phyloP scores from a whole-genome alignment of 208 protist species.

The Spironucleus salmonicida region DNA sequence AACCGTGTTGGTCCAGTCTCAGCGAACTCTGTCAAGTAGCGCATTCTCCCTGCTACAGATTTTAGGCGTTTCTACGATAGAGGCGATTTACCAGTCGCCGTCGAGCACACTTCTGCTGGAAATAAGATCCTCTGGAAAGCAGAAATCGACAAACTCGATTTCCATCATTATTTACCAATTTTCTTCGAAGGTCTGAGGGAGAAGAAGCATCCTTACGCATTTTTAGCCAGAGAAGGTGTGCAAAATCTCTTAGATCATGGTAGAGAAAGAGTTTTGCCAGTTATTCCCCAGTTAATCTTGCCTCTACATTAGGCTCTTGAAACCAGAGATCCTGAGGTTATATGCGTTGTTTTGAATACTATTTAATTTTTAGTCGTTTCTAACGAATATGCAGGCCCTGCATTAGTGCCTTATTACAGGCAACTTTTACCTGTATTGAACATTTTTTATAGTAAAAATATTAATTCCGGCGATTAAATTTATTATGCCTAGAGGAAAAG shows the following conservation, averaged over 20 bases:
- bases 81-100: conserved; percentile 79
- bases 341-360: conserved; percentile 76
- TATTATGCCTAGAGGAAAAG: conserved; percentile 78
- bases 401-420: conserved; percentile 89
- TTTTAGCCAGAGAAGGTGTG: conserved; percentile 74
- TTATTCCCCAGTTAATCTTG: conserved; percentile 91
- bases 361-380: conserved; percentile 79
- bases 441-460: conserved; percentile 77
- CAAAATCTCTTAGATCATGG: conserved; percentile 73
- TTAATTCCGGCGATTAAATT: conserved; percentile 68
- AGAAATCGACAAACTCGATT: conserved; percentile 82
- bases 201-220: conserved; percentile 81
- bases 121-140: conserved; percentile 84
- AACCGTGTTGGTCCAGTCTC: not conserved
- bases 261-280: conserved; percentile 75
- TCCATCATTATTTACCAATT: conserved; percentile 93
- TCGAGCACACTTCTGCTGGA: conserved; percentile 67
- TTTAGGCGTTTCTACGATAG: conserved; percentile 88
- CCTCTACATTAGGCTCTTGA: conserved; percentile 89
- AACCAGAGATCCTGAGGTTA: conserved; percentile 76
- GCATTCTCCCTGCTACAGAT: conserved; percentile 62
- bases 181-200: conserved; percentile 92
- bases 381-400: conserved; percentile 74
- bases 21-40: conserved; percentile 33
- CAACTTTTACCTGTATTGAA: conserved; percentile 94